A percentile compares a stretch with the other conserved stretches of the same genome.
Conservation (phyloP, 306 rosid genomes). For the Adenanthera pavonina region DNA sequence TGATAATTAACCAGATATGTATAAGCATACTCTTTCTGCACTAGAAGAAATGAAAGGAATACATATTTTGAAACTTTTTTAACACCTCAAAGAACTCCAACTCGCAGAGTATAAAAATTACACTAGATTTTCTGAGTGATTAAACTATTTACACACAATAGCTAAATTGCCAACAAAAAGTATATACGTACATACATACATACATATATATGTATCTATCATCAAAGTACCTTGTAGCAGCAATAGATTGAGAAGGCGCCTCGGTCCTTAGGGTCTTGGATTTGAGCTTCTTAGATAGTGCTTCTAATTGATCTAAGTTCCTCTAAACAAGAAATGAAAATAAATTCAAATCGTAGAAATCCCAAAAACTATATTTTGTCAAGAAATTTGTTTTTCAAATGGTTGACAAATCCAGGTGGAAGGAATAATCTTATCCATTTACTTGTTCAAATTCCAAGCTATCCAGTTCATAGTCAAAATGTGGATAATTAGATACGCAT, state of each 20-base stretch:
- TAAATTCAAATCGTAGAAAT: conserved; percentile 35
- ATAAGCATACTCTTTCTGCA: conserved; percentile 6
- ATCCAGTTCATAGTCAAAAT: conserved; percentile 25
- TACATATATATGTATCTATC: neutral
- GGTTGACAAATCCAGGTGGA: neutral
- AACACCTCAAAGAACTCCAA: conserved; percentile 23
- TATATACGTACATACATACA: too few species aligned
- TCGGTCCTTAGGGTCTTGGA: conserved; percentile 87
- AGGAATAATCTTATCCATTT: conserved; percentile 28
- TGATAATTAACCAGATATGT: neutral
- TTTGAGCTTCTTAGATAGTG: conserved; percentile 93
- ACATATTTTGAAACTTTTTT: neutral
- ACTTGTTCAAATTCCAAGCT: conserved; percentile 16
- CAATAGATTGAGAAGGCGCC: conserved; percentile 90
- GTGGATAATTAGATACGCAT: neutral
- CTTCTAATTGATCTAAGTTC: conserved; percentile 95
- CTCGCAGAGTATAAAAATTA: neutral
- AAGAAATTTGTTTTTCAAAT: neutral
- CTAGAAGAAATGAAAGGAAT: conserved; percentile 20
- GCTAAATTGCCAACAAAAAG: neutral
- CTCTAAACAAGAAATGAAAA: conserved; percentile 58
- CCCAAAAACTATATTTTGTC: conserved; percentile 19
- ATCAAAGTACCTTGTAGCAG: conserved; percentile 82
- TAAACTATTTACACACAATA: conserved; percentile 3
- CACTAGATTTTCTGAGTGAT: neutral